Evolutionary conservation across 768 basidiomycete species (phyloP).

Genomic region (Filobasidium wieringae): DNA sequence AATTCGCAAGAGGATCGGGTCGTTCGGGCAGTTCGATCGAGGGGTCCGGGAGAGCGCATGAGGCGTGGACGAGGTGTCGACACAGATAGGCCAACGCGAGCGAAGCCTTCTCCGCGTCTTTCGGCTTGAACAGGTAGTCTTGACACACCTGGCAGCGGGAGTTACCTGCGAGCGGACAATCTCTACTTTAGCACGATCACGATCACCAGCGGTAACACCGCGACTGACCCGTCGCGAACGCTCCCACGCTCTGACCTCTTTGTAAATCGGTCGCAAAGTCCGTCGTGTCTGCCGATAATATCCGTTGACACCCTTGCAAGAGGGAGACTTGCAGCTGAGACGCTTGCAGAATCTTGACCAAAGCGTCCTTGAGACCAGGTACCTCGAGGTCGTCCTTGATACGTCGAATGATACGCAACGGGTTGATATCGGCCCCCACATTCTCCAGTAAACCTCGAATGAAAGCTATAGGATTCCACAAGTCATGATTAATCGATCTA

Average conservation of each 20-base stretch:
- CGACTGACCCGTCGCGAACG: slow-evolving; percentile 60
- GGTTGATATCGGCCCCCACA: slow-evolving; percentile 90
- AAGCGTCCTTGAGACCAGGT: slow-evolving; percentile 79
- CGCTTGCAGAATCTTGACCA: slow-evolving; percentile 94
- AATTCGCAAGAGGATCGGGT: slow-evolving; percentile 48
- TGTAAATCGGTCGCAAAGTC: slow-evolving; percentile 59
- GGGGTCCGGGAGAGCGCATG: slow-evolving; percentile 54
- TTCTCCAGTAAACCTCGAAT: slow-evolving; percentile 91
- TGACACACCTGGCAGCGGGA: slow-evolving; percentile 58
- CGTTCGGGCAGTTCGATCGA: slow-evolving; percentile 52
- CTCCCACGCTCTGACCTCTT: slow-evolving; percentile 65
- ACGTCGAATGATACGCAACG: slow-evolving; percentile 80
- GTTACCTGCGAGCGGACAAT: slow-evolving; percentile 44
- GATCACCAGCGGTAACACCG: not conserved
- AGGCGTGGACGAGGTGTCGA: slow-evolving; percentile 73
- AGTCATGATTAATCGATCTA: not conserved
- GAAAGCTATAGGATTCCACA: slow-evolving; percentile 50
- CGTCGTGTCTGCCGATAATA: slow-evolving; percentile 70
- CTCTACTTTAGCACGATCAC: not conserved
- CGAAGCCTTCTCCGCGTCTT: slow-evolving; percentile 42
- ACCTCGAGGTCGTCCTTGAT: slow-evolving; percentile 96
- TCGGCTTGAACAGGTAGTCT: slow-evolving; percentile 27
- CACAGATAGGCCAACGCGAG: slow-evolving; percentile 71
- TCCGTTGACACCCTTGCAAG: slow-evolving; percentile 79
- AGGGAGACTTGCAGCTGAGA: slow-evolving; percentile 78